Evolutionary conservation across 495 filamentous ascomycete species (phyloP).

Genomic region (Letharia columbiana): DNA sequence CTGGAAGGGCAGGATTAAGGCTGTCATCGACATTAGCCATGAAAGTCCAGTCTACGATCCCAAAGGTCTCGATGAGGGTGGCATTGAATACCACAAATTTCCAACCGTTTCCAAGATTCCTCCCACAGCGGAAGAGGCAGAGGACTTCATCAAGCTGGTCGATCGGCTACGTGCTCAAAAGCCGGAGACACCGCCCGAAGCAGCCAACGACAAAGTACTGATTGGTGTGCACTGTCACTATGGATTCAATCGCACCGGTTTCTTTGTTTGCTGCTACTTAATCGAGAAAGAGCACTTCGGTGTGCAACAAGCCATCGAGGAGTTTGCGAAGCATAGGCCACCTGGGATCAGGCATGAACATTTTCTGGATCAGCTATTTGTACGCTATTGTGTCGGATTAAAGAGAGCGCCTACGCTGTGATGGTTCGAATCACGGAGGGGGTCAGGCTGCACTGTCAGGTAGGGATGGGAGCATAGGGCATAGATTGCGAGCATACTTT

Average conservation of each 20-base stretch:
- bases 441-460: not conserved
- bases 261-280: constrained; percentile 83
- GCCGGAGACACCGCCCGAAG: constrained; percentile 22
- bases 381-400: constrained; percentile 59
- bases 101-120: constrained; percentile 90
- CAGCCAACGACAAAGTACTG: constrained; percentile 35
- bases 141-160: constrained; percentile 67
- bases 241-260: constrained; percentile 86
- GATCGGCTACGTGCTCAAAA: constrained; percentile 50
- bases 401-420: constrained; percentile 46
- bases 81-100: constrained; percentile 77
- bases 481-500: not conserved
- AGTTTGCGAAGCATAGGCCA: constrained; percentile 63
- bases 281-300: constrained; percentile 68
- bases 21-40: constrained; percentile 83
- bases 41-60: constrained; percentile 80
- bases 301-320: constrained; percentile 70
- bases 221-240: constrained; percentile 94
- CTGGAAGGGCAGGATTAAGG: constrained; percentile 57
- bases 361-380: constrained; percentile 78
- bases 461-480: not conserved
- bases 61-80: constrained; percentile 58
- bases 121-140: constrained; percentile 65
- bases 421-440: constrained; percentile 1
- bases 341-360: constrained; percentile 85